Percentiles rank a stretch among this genome's conserved stretches.
These are phyloP conservation scores for Trichoderma sp. DNA, from an alignment of 2,329 filamentous ascomycete genomes.

Conservation along the genomic window DNA sequence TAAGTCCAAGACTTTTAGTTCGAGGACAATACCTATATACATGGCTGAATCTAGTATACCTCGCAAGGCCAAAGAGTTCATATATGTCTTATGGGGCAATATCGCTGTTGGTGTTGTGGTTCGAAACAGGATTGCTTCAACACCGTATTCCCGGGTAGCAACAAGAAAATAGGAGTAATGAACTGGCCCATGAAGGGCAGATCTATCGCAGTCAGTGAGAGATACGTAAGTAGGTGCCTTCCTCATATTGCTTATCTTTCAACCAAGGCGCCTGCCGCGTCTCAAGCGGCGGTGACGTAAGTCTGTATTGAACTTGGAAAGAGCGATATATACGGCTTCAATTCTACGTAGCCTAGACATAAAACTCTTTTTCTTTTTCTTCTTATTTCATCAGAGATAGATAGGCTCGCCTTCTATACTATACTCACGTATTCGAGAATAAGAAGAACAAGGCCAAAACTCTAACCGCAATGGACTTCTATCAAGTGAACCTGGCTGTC, in stretches of 20 bases:
- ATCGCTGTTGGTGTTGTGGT: background rate
- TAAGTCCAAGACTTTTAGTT: background rate
- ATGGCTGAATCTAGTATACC: background rate
- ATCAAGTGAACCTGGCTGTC: constrained; percentile 1
- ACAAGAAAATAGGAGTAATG: background rate
- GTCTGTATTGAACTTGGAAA: background rate
- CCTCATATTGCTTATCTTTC: background rate
- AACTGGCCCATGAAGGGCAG: background rate
- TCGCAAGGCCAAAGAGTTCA: background rate
- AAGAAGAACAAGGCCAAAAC: background rate
- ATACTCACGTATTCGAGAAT: background rate
- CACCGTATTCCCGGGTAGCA: background rate
- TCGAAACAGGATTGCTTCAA: background rate
- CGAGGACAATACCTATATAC: background rate
- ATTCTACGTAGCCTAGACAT: background rate
- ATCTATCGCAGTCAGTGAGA: background rate
- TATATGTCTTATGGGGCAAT: background rate
- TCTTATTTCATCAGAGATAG: background rate
- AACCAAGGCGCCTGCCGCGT: background rate
- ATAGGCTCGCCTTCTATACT: background rate
- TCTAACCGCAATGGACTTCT: constrained; percentile 14
- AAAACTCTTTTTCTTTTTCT: background rate
- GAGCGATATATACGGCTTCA: background rate
- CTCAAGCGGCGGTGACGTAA: background rate
- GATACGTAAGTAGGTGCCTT: background rate